Conservation (phyloP, 805 yeast genomes). For the Danielozyma ontarioensis region DNA sequence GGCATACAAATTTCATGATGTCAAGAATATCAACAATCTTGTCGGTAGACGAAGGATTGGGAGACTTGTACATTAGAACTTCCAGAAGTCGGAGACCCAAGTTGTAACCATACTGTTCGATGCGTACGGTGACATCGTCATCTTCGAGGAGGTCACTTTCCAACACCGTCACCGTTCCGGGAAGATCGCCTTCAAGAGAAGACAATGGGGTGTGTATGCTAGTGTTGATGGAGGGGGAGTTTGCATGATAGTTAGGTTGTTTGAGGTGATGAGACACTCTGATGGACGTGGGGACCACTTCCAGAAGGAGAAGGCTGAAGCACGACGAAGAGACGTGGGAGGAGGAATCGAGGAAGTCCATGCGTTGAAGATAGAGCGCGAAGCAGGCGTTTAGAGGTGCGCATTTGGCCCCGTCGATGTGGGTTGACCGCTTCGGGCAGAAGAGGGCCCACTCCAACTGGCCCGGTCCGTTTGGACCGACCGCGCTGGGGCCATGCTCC, state of each 20-base stretch:
- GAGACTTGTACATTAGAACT: slow-evolving; percentile 38
- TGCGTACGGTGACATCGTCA: slow-evolving; percentile 51
- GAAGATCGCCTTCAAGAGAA: slow-evolving; percentile 24
- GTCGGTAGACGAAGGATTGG: too few relatives aligned
- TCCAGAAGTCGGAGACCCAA: slow-evolving; percentile 58
- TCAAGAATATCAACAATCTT: slow-evolving; percentile 63
- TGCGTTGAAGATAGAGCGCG: too few relatives aligned
- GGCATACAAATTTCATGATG: slow-evolving; percentile 86
- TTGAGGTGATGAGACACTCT: slow-evolving; percentile 50
- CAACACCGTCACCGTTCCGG: slow-evolving; percentile 41
- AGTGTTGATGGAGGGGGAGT: slow-evolving; percentile 9
- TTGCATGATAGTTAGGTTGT: slow-evolving; percentile 11
- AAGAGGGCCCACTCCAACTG: slow-evolving; percentile 2
- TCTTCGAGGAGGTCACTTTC: slow-evolving; percentile 28
- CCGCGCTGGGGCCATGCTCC: background rate
- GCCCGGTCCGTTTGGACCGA: background rate
- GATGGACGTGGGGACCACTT: slow-evolving; percentile 68
- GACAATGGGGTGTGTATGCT: slow-evolving; percentile 23
- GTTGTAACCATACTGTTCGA: slow-evolving; percentile 67
- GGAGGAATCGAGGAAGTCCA: slow-evolving; percentile 17
- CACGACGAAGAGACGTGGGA: slow-evolving; percentile 50
- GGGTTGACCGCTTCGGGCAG: background rate
- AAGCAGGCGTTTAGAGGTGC: too few relatives aligned
- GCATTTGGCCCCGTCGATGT: slow-evolving; percentile 7
- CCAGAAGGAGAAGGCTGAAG: slow-evolving; percentile 65